Evolutionary conservation across 2,329 filamentous ascomycete species (phyloP).

Genomic region (Arthrobotrys iridis): DNA sequence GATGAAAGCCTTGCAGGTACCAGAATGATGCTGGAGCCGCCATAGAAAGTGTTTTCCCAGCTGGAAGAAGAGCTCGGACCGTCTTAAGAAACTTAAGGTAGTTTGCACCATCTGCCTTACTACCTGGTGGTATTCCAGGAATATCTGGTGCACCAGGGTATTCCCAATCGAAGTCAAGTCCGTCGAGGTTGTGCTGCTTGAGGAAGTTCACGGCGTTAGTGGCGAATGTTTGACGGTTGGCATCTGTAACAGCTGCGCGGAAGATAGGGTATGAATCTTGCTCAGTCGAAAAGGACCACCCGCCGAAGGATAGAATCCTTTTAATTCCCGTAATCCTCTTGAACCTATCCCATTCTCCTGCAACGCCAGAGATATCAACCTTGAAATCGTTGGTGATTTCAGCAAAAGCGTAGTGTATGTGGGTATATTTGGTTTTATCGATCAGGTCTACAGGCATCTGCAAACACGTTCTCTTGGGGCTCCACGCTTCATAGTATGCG

Average conservation of each 20-base stretch:
- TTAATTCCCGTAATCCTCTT: constrained; percentile 59
- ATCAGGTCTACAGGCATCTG: constrained; percentile 53
- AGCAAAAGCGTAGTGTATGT: constrained; percentile 58
- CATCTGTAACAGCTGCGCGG: constrained; percentile 59
- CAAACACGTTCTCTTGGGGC: constrained; percentile 33
- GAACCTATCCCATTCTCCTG: constrained; percentile 59
- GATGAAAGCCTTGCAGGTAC: constrained; percentile 61
- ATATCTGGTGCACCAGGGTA: constrained; percentile 60
- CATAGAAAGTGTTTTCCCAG: constrained; percentile 60
- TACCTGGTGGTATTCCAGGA: constrained; percentile 57
- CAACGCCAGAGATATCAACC: constrained; percentile 38
- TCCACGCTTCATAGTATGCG: constrained; percentile 55
- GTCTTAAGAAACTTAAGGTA: constrained; percentile 58
- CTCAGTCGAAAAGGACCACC: constrained; percentile 57
- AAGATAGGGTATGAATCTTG: constrained; percentile 55
- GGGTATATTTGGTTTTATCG: constrained; percentile 53
- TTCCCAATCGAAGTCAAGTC: constrained; percentile 66
- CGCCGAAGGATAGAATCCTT: constrained; percentile 59
- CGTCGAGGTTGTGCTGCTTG: constrained; percentile 63
- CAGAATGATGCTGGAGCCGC: constrained; percentile 62
- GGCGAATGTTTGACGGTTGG: constrained; percentile 61
- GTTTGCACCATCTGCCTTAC: constrained; percentile 57
- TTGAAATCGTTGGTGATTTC: constrained; percentile 51
- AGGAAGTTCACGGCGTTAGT: constrained; percentile 62
- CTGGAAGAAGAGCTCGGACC: constrained; percentile 47